phyloP scores from a whole-genome alignment of 2,329 filamentous ascomycete species.

The Ophiostoma montium region DNA sequence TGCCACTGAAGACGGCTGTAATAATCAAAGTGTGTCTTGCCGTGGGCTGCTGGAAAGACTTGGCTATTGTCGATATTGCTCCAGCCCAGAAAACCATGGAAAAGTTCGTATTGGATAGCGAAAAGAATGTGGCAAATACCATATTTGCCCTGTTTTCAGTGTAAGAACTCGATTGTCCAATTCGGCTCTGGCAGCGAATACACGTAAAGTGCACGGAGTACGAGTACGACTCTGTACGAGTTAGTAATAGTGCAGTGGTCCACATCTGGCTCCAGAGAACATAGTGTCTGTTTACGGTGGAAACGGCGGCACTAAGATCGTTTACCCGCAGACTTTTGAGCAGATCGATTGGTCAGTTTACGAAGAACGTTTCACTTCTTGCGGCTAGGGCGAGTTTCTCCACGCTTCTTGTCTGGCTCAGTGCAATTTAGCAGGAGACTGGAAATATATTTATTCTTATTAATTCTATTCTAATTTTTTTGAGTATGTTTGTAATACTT shows the following conservation, averaged over 20 bases:
- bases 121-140: not conserved
- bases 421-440: no score
- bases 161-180: not conserved
- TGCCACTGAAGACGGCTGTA: no score
- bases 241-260: no score
- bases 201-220: not conserved
- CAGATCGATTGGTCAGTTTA: constrained; percentile 6
- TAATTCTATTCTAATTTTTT: not conserved
- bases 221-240: no score
- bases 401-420: not conserved
- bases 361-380: not conserved
- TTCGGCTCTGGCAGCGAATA: no score
- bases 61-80: no score
- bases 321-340: not conserved
- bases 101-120: no score
- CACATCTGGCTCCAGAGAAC: no score
- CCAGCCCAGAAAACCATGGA: no score
- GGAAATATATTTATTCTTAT: not conserved
- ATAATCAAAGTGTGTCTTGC: no score
- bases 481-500: not conserved
- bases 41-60: no score
- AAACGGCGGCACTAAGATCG: not conserved
- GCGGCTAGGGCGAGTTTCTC: not conserved
- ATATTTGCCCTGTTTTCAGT: not conserved
- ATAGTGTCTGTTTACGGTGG: no score